Percentiles rank a stretch among this genome's conserved stretches.
phyloP scores from a whole-genome alignment of 306 rosid genomes.

The Quercus ilex region DNA sequence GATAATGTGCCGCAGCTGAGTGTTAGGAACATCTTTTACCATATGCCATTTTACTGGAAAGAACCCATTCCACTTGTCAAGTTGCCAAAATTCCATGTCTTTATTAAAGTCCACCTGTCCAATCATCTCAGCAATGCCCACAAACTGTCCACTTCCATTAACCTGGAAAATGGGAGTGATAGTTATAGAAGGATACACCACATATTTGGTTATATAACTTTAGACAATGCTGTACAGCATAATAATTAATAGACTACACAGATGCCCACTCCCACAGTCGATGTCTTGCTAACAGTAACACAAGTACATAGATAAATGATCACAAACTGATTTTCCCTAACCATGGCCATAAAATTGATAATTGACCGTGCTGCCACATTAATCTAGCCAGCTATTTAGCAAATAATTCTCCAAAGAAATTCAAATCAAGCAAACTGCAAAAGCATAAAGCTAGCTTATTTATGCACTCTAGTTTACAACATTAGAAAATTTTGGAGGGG shows the following conservation, averaged over 20 bases:
- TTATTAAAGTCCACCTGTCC: constrained; percentile 73
- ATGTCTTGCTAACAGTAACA: constrained; percentile 1
- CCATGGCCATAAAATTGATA: no score
- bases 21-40: constrained; percentile 72
- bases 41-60: constrained; percentile 86
- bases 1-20: constrained; percentile 57
- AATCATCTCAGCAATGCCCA: constrained; percentile 82
- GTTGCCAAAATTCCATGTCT: constrained; percentile 82
- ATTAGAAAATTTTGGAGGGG: neutral
- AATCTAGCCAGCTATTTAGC: neutral
- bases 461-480: neutral
- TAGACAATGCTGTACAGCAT: neutral
- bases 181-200: neutral
- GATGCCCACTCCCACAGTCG: neutral
- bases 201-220: neutral
- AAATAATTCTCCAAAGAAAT: neutral
- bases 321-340: neutral
- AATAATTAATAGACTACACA: neutral
- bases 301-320: constrained; percentile 7
- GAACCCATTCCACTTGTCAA: constrained; percentile 71
- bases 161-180: constrained; percentile 42
- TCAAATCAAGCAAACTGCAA: neutral
- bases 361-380: neutral
- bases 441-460: neutral
- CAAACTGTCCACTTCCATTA: constrained; percentile 80